Evolutionary conservation across 768 basidiomycete genomes (phyloP), one percentile per base, ranked within the genome.

Genomic region (Coprinellus micaceus): DNA sequence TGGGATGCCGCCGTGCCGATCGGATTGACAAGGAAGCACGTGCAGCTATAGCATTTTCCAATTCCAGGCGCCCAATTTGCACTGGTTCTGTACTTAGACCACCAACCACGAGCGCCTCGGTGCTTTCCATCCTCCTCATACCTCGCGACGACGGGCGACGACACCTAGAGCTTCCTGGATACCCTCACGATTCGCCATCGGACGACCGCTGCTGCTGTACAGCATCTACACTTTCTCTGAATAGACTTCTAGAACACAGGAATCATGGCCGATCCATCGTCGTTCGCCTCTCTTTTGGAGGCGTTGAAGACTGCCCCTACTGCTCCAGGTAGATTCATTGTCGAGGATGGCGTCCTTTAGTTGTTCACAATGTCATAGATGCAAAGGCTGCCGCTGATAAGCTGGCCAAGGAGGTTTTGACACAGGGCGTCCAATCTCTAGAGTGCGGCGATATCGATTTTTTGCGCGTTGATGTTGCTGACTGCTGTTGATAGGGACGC

Each of bases 301-400:
- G 75, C 79, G 36, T 70, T 85, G 50, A 77, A 76, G 57, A 69
- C 75, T 15, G 85, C 85, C 22, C 83, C 85, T 51, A 85, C 85
- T 22, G 84, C 79, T 39, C 82, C 82, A 63, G 84, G 86, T 80
- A 53, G 53, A 72, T 64, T 26, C 4, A 36, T 13, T 52, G 19
- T 33, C 24, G 24, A 4, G 10, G n/a, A 26, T 11, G 36, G 13
- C 28, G 4, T 26, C 6, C 1, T 48, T 39, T 46, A 49, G 52
- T 58, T 37, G 51, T 60, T 47, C 53, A 60, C n/a, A 52, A 21
- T 49, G 48, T 39, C 46, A n/a, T 64, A 88, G 91, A 92, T 76
- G 91, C 89, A 36, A 92, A 91, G 71, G 88, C 81, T 50, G 90
- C 91, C 21, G 88, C 88, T 39, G 90, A 92, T 73, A 83, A 81